These are phyloP conservation scores for Ilyonectria robusta DNA, from an alignment of 2,329 filamentous ascomycete species.

Conservation along the genomic window DNA sequence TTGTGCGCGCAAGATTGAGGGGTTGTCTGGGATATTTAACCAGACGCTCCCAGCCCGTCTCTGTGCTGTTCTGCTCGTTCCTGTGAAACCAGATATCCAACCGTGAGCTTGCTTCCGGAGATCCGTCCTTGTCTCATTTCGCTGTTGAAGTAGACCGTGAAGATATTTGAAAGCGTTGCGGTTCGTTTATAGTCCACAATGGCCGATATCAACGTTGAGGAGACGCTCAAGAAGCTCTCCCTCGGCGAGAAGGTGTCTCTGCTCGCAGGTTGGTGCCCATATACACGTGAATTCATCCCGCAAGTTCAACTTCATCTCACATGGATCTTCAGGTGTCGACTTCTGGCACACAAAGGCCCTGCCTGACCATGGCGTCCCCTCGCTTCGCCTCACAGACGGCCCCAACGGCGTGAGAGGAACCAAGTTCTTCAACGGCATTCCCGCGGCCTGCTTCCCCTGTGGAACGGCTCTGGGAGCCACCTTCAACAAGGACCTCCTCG, in stretches of 20 bases:
- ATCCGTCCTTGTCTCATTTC: not conserved
- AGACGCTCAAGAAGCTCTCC: slow-evolving; percentile 67
- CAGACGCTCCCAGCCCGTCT: not conserved
- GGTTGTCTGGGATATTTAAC: slow-evolving; percentile 13
- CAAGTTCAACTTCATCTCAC: not conserved
- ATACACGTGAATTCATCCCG: not conserved
- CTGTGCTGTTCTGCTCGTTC: slow-evolving; percentile 2
- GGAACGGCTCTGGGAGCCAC: slow-evolving; percentile 71
- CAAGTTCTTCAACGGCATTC: slow-evolving; percentile 76
- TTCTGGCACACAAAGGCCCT: slow-evolving; percentile 79
- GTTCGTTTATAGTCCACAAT: slow-evolving; percentile 49
- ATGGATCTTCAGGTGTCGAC: slow-evolving; percentile 65
- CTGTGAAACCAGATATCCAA: slow-evolving; percentile 13
- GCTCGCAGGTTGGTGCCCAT: slow-evolving; percentile 59
- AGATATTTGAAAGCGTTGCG: not conserved
- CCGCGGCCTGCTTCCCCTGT: slow-evolving; percentile 73
- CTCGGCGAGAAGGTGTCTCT: slow-evolving; percentile 67
- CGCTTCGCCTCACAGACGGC: slow-evolving; percentile 76
- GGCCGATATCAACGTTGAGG: slow-evolving; percentile 68
- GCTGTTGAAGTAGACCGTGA: not conserved
- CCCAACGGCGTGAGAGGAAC: slow-evolving; percentile 79
- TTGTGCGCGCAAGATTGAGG: not conserved
- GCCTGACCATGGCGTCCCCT: slow-evolving; percentile 72
- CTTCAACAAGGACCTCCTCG: slow-evolving; percentile 68
- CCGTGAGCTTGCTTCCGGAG: not conserved